Evolutionary conservation across 177 flowering plant species (phyloP).

Genomic region (Vitis hybrid): DNA sequence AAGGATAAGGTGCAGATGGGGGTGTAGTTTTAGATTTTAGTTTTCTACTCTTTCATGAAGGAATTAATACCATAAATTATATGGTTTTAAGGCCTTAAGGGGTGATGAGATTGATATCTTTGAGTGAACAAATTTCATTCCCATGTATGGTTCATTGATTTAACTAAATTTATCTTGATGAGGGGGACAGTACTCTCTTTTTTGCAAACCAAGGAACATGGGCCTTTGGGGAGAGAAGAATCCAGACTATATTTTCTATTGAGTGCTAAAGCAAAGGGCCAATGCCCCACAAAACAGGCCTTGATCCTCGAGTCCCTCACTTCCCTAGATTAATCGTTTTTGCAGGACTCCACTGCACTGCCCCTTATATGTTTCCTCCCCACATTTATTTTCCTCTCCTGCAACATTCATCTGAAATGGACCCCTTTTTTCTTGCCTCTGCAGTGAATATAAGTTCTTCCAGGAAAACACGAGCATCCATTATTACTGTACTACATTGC

Average conservation of each 20-base stretch:
- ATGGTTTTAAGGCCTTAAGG: background rate
- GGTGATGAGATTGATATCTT: no score
- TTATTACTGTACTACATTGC: background rate
- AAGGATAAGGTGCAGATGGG: slow-evolving; percentile 17
- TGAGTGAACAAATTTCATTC: background rate
- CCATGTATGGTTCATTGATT: background rate
- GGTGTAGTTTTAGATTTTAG: background rate
- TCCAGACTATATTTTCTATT: background rate
- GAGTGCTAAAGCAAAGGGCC: slow-evolving; percentile 9
- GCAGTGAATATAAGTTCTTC: slow-evolving; percentile 2
- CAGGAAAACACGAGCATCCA: slow-evolving; percentile 6
- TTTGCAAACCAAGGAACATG: slow-evolving; percentile 30
- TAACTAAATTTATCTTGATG: background rate
- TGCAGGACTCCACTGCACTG: slow-evolving; percentile 3
- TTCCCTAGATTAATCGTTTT: slow-evolving; percentile 22
- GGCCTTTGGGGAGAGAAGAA: background rate
- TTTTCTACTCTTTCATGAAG: no score
- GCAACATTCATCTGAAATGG: slow-evolving; percentile 11
- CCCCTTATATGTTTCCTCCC: background rate
- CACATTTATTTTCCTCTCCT: slow-evolving; percentile 1
- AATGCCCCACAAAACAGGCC: slow-evolving; percentile 9
- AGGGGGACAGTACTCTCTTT: slow-evolving; percentile 14
- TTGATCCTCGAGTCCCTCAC: slow-evolving; percentile 26
- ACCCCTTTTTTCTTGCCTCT: slow-evolving; percentile 9
- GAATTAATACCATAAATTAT: background rate